Conservation (phyloP, 805 yeast genomes). For the Candida lessepsii region DNA sequence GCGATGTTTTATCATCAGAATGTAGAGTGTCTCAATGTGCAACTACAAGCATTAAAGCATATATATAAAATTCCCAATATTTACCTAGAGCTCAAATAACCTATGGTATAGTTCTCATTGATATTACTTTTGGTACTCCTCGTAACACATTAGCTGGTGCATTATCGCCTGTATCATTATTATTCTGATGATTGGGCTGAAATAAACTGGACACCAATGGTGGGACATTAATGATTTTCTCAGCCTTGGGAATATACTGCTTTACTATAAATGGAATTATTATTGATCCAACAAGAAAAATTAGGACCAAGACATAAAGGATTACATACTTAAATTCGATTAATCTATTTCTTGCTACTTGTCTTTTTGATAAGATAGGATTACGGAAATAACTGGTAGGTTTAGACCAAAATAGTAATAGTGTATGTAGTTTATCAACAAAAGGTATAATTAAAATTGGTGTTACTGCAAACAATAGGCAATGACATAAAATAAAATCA, state of each 20-base stretch:
- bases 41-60: neutral
- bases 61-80: too few species aligned
- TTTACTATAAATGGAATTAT: slow-evolving; percentile 45
- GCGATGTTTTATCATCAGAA: too few species aligned
- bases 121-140: slow-evolving; percentile 24
- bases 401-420: slow-evolving; percentile 50
- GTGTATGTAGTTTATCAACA: slow-evolving; percentile 48
- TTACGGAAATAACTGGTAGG: slow-evolving; percentile 36
- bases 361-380: slow-evolving; percentile 41
- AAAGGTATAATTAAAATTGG: slow-evolving; percentile 47
- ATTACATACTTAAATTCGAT: slow-evolving; percentile 44
- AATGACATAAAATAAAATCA: slow-evolving; percentile 49
- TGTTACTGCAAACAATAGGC: slow-evolving; percentile 35
- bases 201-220: slow-evolving; percentile 28
- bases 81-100: too few species aligned
- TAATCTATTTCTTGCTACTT: slow-evolving; percentile 24
- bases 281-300: slow-evolving; percentile 40
- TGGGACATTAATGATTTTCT: slow-evolving; percentile 9
- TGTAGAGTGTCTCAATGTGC: too few species aligned
- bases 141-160: slow-evolving; percentile 49
- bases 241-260: slow-evolving; percentile 12
- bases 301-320: slow-evolving; percentile 43
- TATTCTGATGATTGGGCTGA: slow-evolving; percentile 60
- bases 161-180: slow-evolving; percentile 61
- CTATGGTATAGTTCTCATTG: slow-evolving; percentile 16